Conservation (phyloP, 805 yeast genomes). For the Schwanniomyces pseudopolymorphus region DNA sequence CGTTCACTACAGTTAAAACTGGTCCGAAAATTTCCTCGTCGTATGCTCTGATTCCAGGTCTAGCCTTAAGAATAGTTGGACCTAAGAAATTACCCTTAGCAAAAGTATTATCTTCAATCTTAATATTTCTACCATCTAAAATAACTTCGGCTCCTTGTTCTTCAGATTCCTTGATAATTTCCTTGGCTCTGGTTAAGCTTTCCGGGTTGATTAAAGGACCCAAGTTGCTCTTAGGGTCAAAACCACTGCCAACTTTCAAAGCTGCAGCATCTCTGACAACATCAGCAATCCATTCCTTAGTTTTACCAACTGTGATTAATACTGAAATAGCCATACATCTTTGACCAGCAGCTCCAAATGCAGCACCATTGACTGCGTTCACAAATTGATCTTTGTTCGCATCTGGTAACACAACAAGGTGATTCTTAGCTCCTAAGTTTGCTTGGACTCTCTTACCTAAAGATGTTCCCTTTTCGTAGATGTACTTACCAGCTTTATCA, state of each 20-base stretch:
- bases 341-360: conserved; percentile 85
- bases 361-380: conserved; percentile 69
- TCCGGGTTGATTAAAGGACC: conserved; percentile 74
- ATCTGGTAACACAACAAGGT: conserved; percentile 70
- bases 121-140: conserved; percentile 61
- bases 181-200: conserved; percentile 52
- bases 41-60: conserved; percentile 69
- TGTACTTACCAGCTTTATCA: conserved; percentile 75
- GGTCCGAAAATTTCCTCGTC: conserved; percentile 81
- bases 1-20: conserved; percentile 61
- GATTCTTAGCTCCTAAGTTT: conserved; percentile 79
- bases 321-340: conserved; percentile 80
- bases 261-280: conserved; percentile 55
- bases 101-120: conserved; percentile 36
- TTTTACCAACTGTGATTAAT: conserved; percentile 67
- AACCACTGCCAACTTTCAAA: conserved; percentile 65
- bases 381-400: conserved; percentile 64
- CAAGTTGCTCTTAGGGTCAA: conserved; percentile 57
- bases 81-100: conserved; percentile 67
- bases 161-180: conserved; percentile 54
- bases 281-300: conserved; percentile 62
- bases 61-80: conserved; percentile 63
- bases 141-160: conserved; percentile 61
- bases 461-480: conserved; percentile 62
- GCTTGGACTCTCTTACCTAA: conserved; percentile 77